Evolutionary conservation across 2,329 filamentous ascomycete species (phyloP).

Genomic region (Ophiostoma ips): DNA sequence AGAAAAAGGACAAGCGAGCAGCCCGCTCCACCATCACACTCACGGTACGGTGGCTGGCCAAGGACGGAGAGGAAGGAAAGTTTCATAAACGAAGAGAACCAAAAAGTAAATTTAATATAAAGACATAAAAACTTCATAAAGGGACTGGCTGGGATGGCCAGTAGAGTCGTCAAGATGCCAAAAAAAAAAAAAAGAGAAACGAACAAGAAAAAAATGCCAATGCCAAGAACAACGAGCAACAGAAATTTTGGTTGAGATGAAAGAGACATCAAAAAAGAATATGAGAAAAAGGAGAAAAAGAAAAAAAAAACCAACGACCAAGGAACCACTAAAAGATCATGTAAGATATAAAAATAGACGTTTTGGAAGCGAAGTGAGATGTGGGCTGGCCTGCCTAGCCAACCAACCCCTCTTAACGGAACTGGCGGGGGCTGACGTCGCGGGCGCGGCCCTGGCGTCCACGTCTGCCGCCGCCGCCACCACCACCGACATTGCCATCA

Average conservation of each 20-base stretch:
- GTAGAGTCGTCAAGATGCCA: slow-evolving; percentile 6
- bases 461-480: slow-evolving; percentile 38
- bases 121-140: slow-evolving; percentile 1
- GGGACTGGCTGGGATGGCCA: background rate
- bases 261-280: background rate
- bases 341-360: background rate
- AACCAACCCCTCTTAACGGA: slow-evolving; percentile 3
- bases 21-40: too few relatives aligned
- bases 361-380: background rate
- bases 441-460: slow-evolving; percentile 35
- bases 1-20: too few relatives aligned
- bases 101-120: slow-evolving; percentile 1
- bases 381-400: background rate
- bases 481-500: slow-evolving; percentile 40
- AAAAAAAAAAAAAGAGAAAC: slow-evolving; percentile 5
- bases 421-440: slow-evolving; percentile 13
- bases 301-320: background rate
- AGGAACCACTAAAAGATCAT: background rate
- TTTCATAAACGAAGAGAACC: too few relatives aligned
- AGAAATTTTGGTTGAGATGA: background rate
- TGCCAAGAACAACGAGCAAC: background rate
- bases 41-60: too few relatives aligned
- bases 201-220: background rate
- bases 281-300: background rate
- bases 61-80: background rate